These are phyloP conservation scores for Coniochaeta sp. DNA, from an alignment of 2,329 filamentous ascomycete species.

Conservation along the genomic window DNA sequence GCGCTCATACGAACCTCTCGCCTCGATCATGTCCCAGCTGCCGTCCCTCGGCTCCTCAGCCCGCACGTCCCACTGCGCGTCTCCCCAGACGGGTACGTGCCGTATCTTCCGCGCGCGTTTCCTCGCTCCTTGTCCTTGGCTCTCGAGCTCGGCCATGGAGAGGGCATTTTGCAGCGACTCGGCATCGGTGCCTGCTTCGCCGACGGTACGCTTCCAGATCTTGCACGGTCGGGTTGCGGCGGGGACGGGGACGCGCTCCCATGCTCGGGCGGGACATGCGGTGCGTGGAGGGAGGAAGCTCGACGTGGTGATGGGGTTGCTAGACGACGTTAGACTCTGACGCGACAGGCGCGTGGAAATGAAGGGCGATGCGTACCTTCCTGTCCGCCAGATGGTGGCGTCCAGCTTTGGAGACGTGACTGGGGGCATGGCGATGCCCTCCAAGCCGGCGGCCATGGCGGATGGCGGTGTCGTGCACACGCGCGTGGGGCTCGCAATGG, in stretches of 20 bases:
- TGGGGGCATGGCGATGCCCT: background rate
- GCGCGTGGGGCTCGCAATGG: background rate
- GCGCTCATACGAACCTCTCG: slow-evolving; percentile 15
- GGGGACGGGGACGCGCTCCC: slow-evolving; percentile 23
- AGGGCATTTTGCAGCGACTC: slow-evolving; percentile 9
- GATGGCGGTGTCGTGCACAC: background rate
- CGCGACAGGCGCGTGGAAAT: background rate
- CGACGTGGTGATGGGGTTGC: slow-evolving; percentile 12
- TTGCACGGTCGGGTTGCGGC: slow-evolving; percentile 11
- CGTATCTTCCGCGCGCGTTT: slow-evolving; percentile 24
- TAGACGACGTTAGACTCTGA: slow-evolving; percentile 6
- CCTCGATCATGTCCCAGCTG: slow-evolving; percentile 13
- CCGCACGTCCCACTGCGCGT: slow-evolving; percentile 21
- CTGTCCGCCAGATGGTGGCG: background rate
- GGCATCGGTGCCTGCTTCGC: background rate
- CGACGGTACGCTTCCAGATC: slow-evolving; percentile 22
- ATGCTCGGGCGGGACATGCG: slow-evolving; percentile 16
- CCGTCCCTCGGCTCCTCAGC: slow-evolving; percentile 7
- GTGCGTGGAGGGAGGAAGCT: slow-evolving; percentile 16
- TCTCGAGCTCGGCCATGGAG: slow-evolving; percentile 23
- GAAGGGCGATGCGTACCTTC: background rate
- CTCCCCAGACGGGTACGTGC: slow-evolving; percentile 24
- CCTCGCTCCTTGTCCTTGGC: slow-evolving; percentile 22
- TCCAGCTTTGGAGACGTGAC: background rate
- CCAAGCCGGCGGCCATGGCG: background rate